These are phyloP conservation scores for Trichomonas vaginalis DNA, from an alignment of 208 protist species.

Conservation along the genomic window DNA sequence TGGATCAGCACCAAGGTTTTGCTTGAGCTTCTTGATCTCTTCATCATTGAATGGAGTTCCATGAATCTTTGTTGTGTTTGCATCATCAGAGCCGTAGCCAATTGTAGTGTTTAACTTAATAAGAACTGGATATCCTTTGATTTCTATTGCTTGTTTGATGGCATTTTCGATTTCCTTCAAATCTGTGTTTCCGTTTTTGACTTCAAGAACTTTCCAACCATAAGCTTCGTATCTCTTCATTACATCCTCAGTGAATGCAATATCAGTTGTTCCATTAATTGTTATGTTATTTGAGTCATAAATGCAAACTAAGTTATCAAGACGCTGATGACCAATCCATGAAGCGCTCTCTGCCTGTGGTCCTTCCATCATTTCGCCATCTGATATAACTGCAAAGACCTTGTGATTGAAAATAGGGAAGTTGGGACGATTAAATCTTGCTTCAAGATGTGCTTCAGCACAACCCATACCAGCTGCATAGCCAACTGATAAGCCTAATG, in stretches of 20 bases:
- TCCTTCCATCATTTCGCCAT: constrained; percentile 82
- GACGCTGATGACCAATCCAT: constrained; percentile 43
- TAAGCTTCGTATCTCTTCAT: constrained; percentile 71
- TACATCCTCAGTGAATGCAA: constrained; percentile 86
- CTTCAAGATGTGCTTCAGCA: constrained; percentile 42
- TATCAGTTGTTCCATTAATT: constrained; percentile 52
- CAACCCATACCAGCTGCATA: constrained; percentile 24
- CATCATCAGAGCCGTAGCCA: constrained; percentile 68
- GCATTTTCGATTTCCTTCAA: constrained; percentile 58
- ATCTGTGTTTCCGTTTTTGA: constrained; percentile 71
- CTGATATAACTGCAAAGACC: constrained; percentile 86
- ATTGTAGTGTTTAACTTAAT: constrained; percentile 79
- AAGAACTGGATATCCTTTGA: constrained; percentile 57
- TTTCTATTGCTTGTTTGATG: background rate
- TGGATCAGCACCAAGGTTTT: constrained; percentile 64
- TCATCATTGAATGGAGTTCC: constrained; percentile 79
- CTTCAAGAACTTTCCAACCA: constrained; percentile 76
- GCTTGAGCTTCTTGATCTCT: constrained; percentile 67
- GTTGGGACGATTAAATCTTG: constrained; percentile 73
- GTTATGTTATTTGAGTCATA: constrained; percentile 53
- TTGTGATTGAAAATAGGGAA: constrained; percentile 73
- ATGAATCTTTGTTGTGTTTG: constrained; percentile 78
- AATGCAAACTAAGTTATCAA: constrained; percentile 49
- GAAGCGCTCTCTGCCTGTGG: constrained; percentile 45
- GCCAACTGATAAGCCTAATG: constrained; percentile 89